A percentile compares a stretch with the other conserved stretches of the same genome.
phyloP scores from a whole-genome alignment of 73 alveolate genomes.

The Breviolum minutum region DNA sequence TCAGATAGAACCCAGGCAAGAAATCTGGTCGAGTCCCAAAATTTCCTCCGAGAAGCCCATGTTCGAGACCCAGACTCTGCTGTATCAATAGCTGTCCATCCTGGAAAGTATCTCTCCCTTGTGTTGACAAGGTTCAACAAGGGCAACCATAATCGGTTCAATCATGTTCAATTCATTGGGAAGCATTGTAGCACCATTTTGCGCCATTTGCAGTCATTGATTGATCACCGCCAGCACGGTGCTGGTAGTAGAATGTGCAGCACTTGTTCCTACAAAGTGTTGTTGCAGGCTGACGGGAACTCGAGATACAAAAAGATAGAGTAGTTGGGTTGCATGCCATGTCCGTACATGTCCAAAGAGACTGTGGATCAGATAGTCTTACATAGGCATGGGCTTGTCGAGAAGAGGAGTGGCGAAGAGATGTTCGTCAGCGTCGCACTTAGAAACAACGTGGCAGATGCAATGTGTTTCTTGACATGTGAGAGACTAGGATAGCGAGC shows the following conservation, averaged over 20 bases:
- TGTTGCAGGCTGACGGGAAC: no score
- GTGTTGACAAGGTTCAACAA: not conserved
- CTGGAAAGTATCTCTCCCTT: not conserved
- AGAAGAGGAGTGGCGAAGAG: slow-evolving; percentile 1
- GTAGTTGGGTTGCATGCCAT: no score
- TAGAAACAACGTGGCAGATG: not conserved
- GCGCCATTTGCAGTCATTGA: no score
- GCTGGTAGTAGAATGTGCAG: no score
- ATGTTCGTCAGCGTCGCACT: not conserved
- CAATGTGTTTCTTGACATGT: not conserved
- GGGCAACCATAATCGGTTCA: no score
- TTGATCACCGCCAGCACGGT: no score
- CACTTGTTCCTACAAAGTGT: no score
- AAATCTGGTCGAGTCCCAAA: slow-evolving; percentile 26
- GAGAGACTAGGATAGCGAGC: not conserved
- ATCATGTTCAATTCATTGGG: no score
- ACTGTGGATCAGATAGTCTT: no score
- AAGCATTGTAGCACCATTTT: no score
- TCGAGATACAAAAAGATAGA: no score
- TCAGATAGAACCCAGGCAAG: not conserved
- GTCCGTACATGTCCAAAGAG: no score
- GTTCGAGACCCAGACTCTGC: not conserved
- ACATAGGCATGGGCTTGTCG: not conserved
- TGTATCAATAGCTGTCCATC: not conserved
- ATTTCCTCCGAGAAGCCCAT: slow-evolving; percentile 44